These are phyloP conservation scores for Cytospora chrysosperma DNA, from an alignment of 2,329 filamentous ascomycete genomes.

Conservation along the genomic window DNA sequence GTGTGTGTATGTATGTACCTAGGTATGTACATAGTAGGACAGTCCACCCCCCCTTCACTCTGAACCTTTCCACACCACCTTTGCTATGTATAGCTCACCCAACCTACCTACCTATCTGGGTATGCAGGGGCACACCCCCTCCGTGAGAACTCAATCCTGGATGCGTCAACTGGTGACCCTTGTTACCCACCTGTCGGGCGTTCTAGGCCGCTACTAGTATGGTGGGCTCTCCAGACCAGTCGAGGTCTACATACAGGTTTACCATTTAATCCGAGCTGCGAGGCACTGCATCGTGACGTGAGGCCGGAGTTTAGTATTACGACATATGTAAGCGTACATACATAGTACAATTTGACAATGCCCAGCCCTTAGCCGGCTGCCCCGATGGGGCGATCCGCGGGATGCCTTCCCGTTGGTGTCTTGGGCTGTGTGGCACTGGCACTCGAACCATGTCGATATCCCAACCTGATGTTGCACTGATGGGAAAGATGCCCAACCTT, in stretches of 20 bases:
- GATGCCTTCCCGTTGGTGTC: not conserved
- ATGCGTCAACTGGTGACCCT: no score
- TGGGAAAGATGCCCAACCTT: not conserved
- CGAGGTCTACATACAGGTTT: not conserved
- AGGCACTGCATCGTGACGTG: not conserved
- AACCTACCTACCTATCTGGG: no score
- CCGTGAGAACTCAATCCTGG: not conserved
- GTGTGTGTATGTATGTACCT: no score
- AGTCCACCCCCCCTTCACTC: not conserved
- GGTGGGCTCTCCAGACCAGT: not conserved
- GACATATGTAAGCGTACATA: no score
- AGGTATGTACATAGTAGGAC: no score
- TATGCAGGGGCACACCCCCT: no score
- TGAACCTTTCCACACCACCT: not conserved
- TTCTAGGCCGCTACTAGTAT: no score
- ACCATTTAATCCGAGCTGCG: constrained; percentile 7
- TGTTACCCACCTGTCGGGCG: not conserved
- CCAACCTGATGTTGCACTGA: not conserved
- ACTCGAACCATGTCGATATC: not conserved
- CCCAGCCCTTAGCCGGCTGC: not conserved
- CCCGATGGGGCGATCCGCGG: not conserved
- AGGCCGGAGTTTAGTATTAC: not conserved
- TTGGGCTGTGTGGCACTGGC: not conserved
- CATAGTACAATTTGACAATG: no score
- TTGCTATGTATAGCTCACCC: not conserved